A percentile compares a stretch with the other conserved stretches of the same genome.
phyloP scores from a whole-genome alignment of 2,329 filamentous ascomycete species.

The Pestalotiopsis sp. region DNA sequence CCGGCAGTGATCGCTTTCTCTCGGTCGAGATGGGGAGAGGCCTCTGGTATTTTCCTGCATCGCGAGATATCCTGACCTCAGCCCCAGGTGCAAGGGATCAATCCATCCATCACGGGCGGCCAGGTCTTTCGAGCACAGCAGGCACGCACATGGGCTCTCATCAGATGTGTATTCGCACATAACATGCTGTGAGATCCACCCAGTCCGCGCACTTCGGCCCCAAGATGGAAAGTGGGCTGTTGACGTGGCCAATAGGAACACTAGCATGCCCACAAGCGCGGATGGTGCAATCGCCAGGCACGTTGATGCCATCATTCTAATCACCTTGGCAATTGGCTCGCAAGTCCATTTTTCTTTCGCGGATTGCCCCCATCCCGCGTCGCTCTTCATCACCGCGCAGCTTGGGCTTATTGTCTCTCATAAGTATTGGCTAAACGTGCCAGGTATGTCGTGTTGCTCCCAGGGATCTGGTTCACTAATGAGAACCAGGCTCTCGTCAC shows the following conservation, averaged over 20 bases:
- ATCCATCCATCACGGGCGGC: neutral
- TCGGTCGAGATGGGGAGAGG: neutral
- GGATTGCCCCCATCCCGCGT: neutral
- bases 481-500: neutral
- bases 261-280: neutral
- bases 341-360: neutral
- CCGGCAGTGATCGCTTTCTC: neutral
- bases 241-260: conserved; percentile 6
- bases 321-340: conserved; percentile 2
- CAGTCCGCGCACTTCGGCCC: conserved; percentile 10
- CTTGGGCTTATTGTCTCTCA: neutral
- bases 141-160: no score
- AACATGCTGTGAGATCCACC: neutral
- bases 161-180: no score
- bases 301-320: conserved; percentile 13
- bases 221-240: conserved; percentile 12
- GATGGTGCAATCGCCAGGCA: conserved; percentile 13
- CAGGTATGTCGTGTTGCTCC: neutral
- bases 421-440: neutral
- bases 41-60: neutral
- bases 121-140: no score
- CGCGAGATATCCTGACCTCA: neutral
- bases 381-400: neutral
- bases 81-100: neutral
- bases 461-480: neutral